These are phyloP conservation scores for Xerocomellus chrysenteron DNA, from an alignment of 768 basidiomycete species.

Conservation along the genomic window DNA sequence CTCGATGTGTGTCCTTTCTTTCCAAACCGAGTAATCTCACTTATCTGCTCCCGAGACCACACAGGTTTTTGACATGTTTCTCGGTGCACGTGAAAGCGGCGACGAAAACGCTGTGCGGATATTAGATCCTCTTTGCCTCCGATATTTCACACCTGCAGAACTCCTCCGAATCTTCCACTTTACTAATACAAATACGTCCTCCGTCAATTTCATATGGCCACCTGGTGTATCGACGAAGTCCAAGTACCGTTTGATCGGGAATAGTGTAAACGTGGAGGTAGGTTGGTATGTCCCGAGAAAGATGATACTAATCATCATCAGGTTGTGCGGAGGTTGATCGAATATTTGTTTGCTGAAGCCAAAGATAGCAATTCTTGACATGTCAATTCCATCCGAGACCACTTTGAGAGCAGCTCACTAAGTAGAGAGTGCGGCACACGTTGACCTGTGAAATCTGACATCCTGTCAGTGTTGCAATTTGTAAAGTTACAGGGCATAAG, in stretches of 20 bases:
- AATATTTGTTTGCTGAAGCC: slow-evolving; percentile 47
- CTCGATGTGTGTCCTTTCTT: slow-evolving; percentile 50
- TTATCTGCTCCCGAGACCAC: slow-evolving; percentile 50
- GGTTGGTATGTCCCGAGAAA: background rate
- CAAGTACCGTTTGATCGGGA: slow-evolving; percentile 76
- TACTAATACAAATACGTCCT: slow-evolving; percentile 17
- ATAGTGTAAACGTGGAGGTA: slow-evolving; percentile 79
- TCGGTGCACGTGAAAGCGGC: slow-evolving; percentile 41
- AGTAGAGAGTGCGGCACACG: too few species aligned
- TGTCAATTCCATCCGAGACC: too few species aligned
- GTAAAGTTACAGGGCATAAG: too few species aligned
- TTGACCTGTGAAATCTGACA: too few species aligned
- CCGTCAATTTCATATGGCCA: slow-evolving; percentile 59
- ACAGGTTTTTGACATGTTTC: slow-evolving; percentile 54
- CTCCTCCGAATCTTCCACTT: slow-evolving; percentile 70
- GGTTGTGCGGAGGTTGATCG: slow-evolving; percentile 55
- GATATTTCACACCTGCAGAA: slow-evolving; percentile 76
- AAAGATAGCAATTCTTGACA: background rate
- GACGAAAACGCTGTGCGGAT: slow-evolving; percentile 49
- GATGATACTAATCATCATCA: slow-evolving; percentile 5
- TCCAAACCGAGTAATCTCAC: background rate
- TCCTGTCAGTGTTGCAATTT: too few species aligned
- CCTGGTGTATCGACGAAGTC: slow-evolving; percentile 57
- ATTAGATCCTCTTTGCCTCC: slow-evolving; percentile 57
- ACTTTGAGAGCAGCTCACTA: too few species aligned